Evolutionary conservation across 148 eudicot genomes (phyloP).

Genomic region (Hydrangea macrophylla): DNA sequence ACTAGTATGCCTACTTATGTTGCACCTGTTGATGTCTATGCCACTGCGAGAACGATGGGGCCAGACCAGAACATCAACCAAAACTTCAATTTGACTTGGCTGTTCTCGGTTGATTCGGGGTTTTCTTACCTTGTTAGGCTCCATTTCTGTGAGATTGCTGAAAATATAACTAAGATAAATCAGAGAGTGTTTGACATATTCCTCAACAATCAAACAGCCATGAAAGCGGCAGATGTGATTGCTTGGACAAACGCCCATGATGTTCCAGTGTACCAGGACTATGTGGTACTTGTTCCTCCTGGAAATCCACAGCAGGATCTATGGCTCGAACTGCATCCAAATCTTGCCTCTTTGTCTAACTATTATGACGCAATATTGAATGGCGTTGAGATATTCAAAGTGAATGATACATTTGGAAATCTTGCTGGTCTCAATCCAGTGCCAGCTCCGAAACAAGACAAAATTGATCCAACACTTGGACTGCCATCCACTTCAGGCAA

Average conservation of each 20-base stretch:
- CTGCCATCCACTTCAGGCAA: constrained; percentile 20
- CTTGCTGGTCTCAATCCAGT: constrained; percentile 84
- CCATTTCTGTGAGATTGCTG: constrained; percentile 75
- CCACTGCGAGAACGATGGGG: constrained; percentile 80
- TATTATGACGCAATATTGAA: constrained; percentile 69
- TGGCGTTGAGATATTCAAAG: constrained; percentile 82
- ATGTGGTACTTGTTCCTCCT: constrained; percentile 46
- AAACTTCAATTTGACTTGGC: constrained; percentile 75
- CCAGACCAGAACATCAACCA: constrained; percentile 36
- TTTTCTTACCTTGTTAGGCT: constrained; percentile 81
- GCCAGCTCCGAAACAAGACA: constrained; percentile 51
- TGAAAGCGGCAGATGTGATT: constrained; percentile 47
- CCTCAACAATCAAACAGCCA: constrained; percentile 73
- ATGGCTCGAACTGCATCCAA: constrained; percentile 78
- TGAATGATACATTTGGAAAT: constrained; percentile 50
- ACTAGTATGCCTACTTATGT: constrained; percentile 38
- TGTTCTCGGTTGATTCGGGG: constrained; percentile 65
- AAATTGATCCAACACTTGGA: constrained; percentile 17
- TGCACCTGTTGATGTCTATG: constrained; percentile 76
- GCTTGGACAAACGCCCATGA: constrained; percentile 41
- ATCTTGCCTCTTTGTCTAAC: constrained; percentile 24
- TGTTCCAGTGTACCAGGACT: constrained; percentile 49
- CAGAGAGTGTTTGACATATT: constrained; percentile 65
- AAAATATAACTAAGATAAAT: constrained; percentile 33
- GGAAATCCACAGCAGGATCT: constrained; percentile 62